These are phyloP conservation scores for Pythium grandisporangium DNA, from an alignment of 352 stramenopile species.

Conservation along the genomic window DNA sequence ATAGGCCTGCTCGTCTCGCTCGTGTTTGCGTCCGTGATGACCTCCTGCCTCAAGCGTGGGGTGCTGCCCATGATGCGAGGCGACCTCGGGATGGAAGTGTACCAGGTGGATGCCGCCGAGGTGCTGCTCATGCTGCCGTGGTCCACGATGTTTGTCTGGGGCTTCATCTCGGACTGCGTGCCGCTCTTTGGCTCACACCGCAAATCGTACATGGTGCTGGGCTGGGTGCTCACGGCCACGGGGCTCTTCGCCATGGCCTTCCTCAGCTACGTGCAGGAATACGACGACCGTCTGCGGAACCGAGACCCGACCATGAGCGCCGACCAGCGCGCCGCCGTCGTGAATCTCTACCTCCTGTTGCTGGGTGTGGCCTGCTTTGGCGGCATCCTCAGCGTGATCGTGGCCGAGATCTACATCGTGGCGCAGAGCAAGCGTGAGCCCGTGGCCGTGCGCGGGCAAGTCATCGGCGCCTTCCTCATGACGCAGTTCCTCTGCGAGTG, in stretches of 20 bases:
- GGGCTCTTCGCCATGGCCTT: conserved; percentile 40
- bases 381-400: conserved; percentile 32
- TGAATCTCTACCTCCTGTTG: conserved; percentile 31
- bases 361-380: conserved; percentile 43
- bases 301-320: conserved; percentile 10
- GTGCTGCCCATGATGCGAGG: conserved; percentile 44
- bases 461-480: conserved; percentile 35
- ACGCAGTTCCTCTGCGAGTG: conserved; percentile 38
- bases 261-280: conserved; percentile 45
- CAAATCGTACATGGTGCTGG: conserved; percentile 46
- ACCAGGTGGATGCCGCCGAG: conserved; percentile 45
- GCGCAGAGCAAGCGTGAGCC: conserved; percentile 42
- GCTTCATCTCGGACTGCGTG: conserved; percentile 44
- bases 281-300: conserved; percentile 15
- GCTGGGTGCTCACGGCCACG: conserved; percentile 29
- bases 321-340: conserved; percentile 14
- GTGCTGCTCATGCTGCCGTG: conserved; percentile 48
- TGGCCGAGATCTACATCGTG: conserved; percentile 45
- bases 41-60: conserved; percentile 15
- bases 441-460: conserved; percentile 15
- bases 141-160: conserved; percentile 77
- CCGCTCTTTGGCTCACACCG: conserved; percentile 31
- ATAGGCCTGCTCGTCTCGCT: conserved; percentile 11
- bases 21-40: conserved; percentile 7
- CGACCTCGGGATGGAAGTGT: conserved; percentile 56